phyloP scores from a whole-genome alignment of 2,329 filamentous ascomycete genomes.

The Sporothrix luriei region DNA sequence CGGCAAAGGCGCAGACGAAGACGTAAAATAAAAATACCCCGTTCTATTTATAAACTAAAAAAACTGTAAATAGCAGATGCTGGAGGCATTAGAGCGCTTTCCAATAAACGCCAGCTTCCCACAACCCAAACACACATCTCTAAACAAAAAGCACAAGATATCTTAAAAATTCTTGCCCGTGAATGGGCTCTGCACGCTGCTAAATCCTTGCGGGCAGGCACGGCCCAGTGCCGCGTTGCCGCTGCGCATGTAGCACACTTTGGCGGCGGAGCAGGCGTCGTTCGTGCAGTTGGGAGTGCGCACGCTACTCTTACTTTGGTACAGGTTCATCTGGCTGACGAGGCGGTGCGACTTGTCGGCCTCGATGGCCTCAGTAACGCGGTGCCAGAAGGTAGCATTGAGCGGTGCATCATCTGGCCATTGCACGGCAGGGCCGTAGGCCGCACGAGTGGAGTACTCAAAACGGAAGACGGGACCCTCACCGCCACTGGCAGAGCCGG shows the following conservation, averaged over 20 bases:
- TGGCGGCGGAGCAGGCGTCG: constrained; percentile 52
- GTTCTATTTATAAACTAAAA: constrained; percentile 4
- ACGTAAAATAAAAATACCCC: constrained; percentile 15
- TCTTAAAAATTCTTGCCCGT: constrained; percentile 43
- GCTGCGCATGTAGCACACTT: constrained; percentile 62
- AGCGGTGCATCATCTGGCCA: constrained; percentile 52
- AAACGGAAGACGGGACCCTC: constrained; percentile 53
- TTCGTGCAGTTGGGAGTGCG: constrained; percentile 43
- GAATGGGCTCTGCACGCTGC: constrained; percentile 45
- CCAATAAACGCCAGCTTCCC: background rate
- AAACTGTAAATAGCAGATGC: background rate
- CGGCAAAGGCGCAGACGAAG: background rate
- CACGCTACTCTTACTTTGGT: constrained; percentile 45
- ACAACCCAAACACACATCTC: background rate
- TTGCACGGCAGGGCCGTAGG: constrained; percentile 52
- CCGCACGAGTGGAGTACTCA: constrained; percentile 59
- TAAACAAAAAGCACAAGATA: background rate
- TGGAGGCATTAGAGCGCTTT: background rate
- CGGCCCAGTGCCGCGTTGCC: constrained; percentile 56
- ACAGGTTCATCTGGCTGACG: constrained; percentile 49
- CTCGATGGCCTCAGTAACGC: constrained; percentile 47
- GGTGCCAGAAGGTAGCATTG: constrained; percentile 52
- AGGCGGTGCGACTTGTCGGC: constrained; percentile 44
- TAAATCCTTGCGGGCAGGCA: constrained; percentile 56
- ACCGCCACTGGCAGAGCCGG: background rate